Evolutionary conservation across 768 basidiomycete genomes (phyloP).

Genomic region (Lentinula edodes): DNA sequence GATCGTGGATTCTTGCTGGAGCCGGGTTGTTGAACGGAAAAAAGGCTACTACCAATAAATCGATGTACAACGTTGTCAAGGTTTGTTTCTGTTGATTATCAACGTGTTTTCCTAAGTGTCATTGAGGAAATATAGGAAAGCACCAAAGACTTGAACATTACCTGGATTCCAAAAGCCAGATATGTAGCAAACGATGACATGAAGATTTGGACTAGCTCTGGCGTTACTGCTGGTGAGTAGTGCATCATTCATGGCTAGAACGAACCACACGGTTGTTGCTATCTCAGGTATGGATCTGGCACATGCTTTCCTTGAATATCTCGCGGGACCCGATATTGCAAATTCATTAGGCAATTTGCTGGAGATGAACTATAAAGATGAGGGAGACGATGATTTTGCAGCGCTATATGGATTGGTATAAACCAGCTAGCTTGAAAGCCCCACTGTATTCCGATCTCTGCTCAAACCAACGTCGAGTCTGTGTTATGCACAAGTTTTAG

Average conservation of each 20-base stretch:
- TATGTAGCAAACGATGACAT: slow-evolving; percentile 31
- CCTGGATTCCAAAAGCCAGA: slow-evolving; percentile 30
- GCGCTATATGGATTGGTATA: slow-evolving; percentile 17
- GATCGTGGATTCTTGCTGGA: slow-evolving; percentile 25
- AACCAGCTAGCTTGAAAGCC: neutral
- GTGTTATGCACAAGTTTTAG: no score
- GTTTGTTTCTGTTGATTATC: slow-evolving; percentile 11
- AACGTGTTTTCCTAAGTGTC: no score
- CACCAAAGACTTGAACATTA: slow-evolving; percentile 18
- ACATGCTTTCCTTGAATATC: slow-evolving; percentile 26
- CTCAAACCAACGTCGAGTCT: no score
- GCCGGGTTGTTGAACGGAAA: slow-evolving; percentile 26
- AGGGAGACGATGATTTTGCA: slow-evolving; percentile 24
- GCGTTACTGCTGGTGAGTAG: slow-evolving; percentile 28
- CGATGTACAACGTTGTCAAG: slow-evolving; percentile 17
- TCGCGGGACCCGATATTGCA: slow-evolving; percentile 18
- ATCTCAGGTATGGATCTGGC: slow-evolving; percentile 25
- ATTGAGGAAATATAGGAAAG: slow-evolving; percentile 11
- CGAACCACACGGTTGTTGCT: neutral
- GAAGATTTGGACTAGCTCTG: slow-evolving; percentile 33
- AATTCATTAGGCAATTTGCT: slow-evolving; percentile 12
- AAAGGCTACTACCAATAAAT: slow-evolving; percentile 33
- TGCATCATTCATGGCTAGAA: neutral
- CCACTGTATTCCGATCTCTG: neutral
- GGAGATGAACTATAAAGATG: slow-evolving; percentile 15